Conservation (phyloP, 352 stramenopile species). For the Phytophthora pinifolia region DNA sequence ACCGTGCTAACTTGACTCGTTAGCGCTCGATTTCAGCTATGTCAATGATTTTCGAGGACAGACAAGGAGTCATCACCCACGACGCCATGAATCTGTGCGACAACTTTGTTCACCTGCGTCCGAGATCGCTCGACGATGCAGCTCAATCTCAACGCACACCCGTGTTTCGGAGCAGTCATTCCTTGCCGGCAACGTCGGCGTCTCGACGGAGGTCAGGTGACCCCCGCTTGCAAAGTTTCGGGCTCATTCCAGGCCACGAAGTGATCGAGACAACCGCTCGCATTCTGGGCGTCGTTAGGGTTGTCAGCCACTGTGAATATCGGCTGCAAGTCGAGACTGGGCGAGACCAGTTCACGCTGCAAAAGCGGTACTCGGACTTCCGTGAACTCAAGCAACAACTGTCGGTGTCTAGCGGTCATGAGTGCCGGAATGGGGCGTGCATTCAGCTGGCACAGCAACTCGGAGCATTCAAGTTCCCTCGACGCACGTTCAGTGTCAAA, state of each 20-base stretch:
- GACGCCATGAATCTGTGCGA: no score
- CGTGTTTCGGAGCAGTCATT: slow-evolving; percentile 5
- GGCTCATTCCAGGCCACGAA: slow-evolving; percentile 32
- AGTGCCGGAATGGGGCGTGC: slow-evolving; percentile 50
- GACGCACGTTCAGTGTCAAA: slow-evolving; percentile 34
- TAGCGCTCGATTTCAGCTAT: no score
- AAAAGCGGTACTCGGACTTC: slow-evolving; percentile 77
- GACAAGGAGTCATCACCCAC: no score
- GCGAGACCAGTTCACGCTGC: slow-evolving; percentile 47
- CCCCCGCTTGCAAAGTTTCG: slow-evolving; percentile 19
- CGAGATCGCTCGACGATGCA: slow-evolving; percentile 21
- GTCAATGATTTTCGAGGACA: no score
- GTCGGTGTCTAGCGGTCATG: slow-evolving; percentile 17
- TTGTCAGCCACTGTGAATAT: slow-evolving; percentile 50
- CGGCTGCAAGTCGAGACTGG: slow-evolving; percentile 59
- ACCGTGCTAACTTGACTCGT: no score
- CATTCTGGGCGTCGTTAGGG: slow-evolving; percentile 44
- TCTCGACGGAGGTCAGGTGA: slow-evolving; percentile 16
- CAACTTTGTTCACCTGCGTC: slow-evolving; percentile 2
- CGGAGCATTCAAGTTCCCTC: slow-evolving; percentile 51
- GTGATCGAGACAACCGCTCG: slow-evolving; percentile 42
- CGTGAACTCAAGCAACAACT: slow-evolving; percentile 54
- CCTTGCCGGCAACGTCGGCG: slow-evolving; percentile 7
- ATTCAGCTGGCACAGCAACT: slow-evolving; percentile 42
- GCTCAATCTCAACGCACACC: slow-evolving; percentile 1